Evolutionary conservation across 2,329 filamentous ascomycete genomes (phyloP).

Genomic region (Aspergillus bombycis): DNA sequence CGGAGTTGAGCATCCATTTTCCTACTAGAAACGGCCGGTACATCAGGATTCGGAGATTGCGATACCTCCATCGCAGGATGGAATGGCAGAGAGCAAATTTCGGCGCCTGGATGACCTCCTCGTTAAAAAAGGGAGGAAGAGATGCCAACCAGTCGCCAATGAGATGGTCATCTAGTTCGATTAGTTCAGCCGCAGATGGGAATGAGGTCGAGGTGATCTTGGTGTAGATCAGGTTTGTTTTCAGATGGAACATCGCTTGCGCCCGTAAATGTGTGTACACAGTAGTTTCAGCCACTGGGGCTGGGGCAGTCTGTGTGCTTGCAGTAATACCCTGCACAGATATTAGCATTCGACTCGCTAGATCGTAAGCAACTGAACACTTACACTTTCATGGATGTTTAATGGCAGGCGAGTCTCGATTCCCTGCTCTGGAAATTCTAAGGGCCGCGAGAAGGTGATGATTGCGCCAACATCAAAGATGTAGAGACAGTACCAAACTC

Average conservation of each 20-base stretch:
- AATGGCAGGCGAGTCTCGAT: slow-evolving; percentile 41
- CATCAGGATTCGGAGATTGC: slow-evolving; percentile 38
- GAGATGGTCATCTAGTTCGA: slow-evolving; percentile 28
- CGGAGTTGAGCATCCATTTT: slow-evolving; percentile 18
- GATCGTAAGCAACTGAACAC: background rate
- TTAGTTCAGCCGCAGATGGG: slow-evolving; percentile 32
- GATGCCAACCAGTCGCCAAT: slow-evolving; percentile 32
- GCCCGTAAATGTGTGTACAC: slow-evolving; percentile 35
- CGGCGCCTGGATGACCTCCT: slow-evolving; percentile 23
- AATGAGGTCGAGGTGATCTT: slow-evolving; percentile 35
- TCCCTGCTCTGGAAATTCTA: slow-evolving; percentile 41
- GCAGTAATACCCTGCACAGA: background rate
- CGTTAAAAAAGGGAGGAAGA: slow-evolving; percentile 33
- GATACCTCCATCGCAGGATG: slow-evolving; percentile 34
- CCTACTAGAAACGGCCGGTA: slow-evolving; percentile 34
- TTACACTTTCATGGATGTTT: slow-evolving; percentile 37
- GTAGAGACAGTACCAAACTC: slow-evolving; percentile 35
- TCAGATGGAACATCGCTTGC: slow-evolving; percentile 35
- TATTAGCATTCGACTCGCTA: background rate
- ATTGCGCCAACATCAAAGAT: slow-evolving; percentile 46
- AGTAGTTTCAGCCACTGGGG: slow-evolving; percentile 18
- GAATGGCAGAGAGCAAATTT: slow-evolving; percentile 30
- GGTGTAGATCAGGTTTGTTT: slow-evolving; percentile 36
- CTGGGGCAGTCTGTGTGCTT: background rate
- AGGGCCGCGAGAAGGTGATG: slow-evolving; percentile 47